These are phyloP conservation scores for Dacryopinax primogenitus DNA, from an alignment of 768 basidiomycete species.

Conservation along the genomic window DNA sequence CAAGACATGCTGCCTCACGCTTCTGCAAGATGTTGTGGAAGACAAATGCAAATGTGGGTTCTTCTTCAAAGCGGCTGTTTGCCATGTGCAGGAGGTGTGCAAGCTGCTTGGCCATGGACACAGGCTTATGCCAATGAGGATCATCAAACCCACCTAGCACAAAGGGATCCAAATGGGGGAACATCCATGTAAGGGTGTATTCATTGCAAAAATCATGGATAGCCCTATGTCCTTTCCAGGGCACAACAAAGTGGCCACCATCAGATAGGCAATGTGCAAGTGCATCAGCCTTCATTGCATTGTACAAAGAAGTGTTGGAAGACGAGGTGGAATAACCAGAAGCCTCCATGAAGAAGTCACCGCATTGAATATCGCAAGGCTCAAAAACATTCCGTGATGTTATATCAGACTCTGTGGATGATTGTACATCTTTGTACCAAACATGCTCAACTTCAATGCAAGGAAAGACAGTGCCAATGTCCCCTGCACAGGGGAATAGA, in stretches of 20 bases:
- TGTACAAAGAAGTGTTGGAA: not conserved
- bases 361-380: not conserved
- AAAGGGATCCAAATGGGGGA: slow-evolving; percentile 35
- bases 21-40: slow-evolving; percentile 34
- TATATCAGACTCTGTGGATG: not conserved
- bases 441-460: not conserved
- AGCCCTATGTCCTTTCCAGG: not conserved
- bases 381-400: not conserved
- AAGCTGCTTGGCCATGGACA: slow-evolving; percentile 29
- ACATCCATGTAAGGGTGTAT: slow-evolving; percentile 20
- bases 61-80: slow-evolving; percentile 29
- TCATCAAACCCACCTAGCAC: slow-evolving; percentile 36
- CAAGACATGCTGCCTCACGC: slow-evolving; percentile 24
- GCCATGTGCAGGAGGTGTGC: slow-evolving; percentile 26
- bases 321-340: not conserved
- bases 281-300: not conserved
- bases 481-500: not conserved
- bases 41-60: slow-evolving; percentile 33
- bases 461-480: not conserved
- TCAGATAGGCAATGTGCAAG: not conserved
- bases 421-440: not conserved
- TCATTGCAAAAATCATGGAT: not conserved
- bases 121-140: not conserved
- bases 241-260: not conserved
- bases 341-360: not conserved